Evolutionary conservation across 2,329 filamentous ascomycete species (phyloP).

Genomic region (Tolypocladium album): DNA sequence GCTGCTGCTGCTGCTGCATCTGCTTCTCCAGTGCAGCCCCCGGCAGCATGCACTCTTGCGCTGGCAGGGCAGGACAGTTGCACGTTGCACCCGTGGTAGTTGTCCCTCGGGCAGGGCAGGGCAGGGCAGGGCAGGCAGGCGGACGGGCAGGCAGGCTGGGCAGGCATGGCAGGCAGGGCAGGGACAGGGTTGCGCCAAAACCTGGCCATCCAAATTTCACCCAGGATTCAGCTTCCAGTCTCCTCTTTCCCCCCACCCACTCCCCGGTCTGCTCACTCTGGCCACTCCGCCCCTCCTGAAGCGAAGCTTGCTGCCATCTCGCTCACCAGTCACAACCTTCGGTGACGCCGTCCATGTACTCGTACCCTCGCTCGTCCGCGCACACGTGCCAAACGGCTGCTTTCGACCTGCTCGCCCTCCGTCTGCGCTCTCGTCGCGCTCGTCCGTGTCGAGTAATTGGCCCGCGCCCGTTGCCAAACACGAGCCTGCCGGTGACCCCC

Average conservation of each 20-base stretch:
- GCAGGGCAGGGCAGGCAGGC: neutral
- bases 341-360: neutral
- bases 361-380: neutral
- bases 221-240: constrained; percentile 2
- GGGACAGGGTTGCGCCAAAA: constrained; percentile 8
- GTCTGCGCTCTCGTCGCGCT: neutral
- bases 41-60: neutral
- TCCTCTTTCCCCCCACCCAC: neutral
- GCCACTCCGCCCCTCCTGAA: constrained; percentile 1
- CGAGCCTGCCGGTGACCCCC: neutral
- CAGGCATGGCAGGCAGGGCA: neutral
- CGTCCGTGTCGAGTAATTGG: neutral
- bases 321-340: neutral
- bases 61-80: no score
- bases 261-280: neutral
- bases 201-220: constrained; percentile 1
- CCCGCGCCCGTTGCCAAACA: neutral
- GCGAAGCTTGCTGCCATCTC: constrained; percentile 2
- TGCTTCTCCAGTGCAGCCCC: neutral
- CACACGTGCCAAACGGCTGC: neutral
- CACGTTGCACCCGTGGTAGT: no score
- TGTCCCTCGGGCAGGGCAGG: neutral
- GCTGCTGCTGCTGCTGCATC: neutral
- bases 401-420: neutral
- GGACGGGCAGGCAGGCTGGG: neutral